phyloP scores from a whole-genome alignment of 371 early-diverging fungal genomes.

The Chytridium lagenaria region DNA sequence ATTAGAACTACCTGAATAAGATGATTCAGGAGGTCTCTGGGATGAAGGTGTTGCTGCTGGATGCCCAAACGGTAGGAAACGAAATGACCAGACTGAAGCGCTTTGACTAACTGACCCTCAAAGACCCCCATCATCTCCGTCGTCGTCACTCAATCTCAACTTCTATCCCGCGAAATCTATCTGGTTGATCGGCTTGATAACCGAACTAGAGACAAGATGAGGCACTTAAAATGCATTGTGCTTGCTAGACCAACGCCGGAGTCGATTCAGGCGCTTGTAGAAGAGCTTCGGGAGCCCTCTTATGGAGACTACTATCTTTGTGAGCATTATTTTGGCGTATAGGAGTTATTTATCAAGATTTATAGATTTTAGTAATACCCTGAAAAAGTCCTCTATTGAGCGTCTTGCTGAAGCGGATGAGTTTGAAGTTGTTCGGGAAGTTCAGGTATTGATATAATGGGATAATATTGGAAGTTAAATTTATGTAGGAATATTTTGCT shows the following conservation, averaged over 20 bases:
- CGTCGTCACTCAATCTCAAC: constrained; percentile 86
- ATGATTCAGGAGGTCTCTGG: constrained; percentile 89
- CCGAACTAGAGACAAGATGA: constrained; percentile 83
- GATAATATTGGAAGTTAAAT: not conserved
- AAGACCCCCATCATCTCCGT: constrained; percentile 92
- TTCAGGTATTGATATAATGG: constrained; percentile 65
- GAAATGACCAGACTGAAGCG: constrained; percentile 10
- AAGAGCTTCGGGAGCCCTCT: constrained; percentile 87
- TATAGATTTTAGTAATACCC: constrained; percentile 88
- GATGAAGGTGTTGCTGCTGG: constrained; percentile 95
- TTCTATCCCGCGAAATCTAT: constrained; percentile 90
- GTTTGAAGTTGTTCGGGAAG: constrained; percentile 89
- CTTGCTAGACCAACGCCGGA: constrained; percentile 88
- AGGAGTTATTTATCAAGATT: constrained; percentile 77
- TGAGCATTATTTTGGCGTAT: too few relatives aligned
- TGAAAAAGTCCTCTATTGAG: constrained; percentile 89
- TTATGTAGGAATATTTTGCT: constrained; percentile 82
- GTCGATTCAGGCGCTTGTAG: constrained; percentile 80
- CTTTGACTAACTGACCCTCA: not conserved
- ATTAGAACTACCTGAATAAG: constrained; percentile 85
- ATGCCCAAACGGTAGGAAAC: constrained; percentile 90
- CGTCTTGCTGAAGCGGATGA: constrained; percentile 94
- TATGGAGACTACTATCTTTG: constrained; percentile 95
- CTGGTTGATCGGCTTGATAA: constrained; percentile 93
- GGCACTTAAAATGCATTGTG: constrained; percentile 91